Base-by-base conservation (phyloP, 176 grass and related monocot genomes). In the Cenchrus purpureus region DNA sequence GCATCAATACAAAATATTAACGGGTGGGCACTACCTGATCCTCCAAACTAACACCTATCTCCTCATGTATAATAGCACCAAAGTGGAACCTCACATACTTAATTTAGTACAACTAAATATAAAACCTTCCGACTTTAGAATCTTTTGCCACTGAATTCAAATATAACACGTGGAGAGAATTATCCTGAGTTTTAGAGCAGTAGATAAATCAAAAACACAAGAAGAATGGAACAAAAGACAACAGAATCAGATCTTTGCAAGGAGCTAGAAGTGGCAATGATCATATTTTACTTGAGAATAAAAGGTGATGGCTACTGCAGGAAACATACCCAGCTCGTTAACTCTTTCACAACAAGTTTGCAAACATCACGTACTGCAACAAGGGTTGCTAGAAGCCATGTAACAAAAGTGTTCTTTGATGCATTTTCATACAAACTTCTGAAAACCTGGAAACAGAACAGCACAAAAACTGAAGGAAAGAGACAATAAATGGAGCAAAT, bases 271-370 rank as follows among this genome's bases (percentile, higher is more conserved):
- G 7, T n/a, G 46, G 9, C 74, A 29, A 57, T 22, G 71, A 10
- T 13, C 31, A 91, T 8, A 85, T 78, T 44, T 81, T 86, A 86
- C 46, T 84, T 54, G 65, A 45, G 29, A 78, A 90, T 62, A 91
- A 79, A 74, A 65, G 5, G 78, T 4, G 5, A 71, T 87, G 53
- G 61, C 17, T 81, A 12, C 29, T 85, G 37, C 45, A 5, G 75
- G 69, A 68, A 52, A 83, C 79, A 78, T 92, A 98, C 93, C 95
- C 93, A 98, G 69, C 85, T 95, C n/a, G 95, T 98, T 78, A 98
- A 73, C 89, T 95, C 95, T 89, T 95, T 95, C 34, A 90, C 78
- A 1, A 91, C 81, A 87, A 95, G 91, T 86, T 98, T 95, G 89
- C 87, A 93, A 72, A 93, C 89, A 92, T 94, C 93, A 60, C 89